Conservation (phyloP, 768 basidiomycete species). For the Strobilomyces echinocephalus region DNA sequence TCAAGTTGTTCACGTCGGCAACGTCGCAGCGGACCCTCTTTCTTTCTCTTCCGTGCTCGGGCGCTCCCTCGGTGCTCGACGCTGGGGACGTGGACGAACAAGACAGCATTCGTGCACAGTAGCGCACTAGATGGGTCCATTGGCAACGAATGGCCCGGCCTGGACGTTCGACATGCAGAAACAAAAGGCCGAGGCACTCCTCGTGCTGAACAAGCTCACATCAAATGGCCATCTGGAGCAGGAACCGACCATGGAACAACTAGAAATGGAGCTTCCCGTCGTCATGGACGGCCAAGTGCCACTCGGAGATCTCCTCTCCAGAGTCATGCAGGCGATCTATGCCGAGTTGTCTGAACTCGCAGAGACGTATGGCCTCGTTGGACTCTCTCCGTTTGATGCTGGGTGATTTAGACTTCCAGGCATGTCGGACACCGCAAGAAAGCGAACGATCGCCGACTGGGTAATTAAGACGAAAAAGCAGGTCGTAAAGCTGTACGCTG, state of each 20-base stretch:
- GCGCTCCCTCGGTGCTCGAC: not conserved
- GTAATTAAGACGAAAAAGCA: conserved; percentile 89
- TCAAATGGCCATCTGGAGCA: conserved; percentile 35
- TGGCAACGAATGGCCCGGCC: conserved; percentile 12
- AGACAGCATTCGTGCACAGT: not conserved
- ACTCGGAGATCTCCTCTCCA: conserved; percentile 68
- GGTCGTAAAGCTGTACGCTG: conserved; percentile 82
- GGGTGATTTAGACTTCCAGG: conserved; percentile 55
- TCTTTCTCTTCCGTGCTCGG: not conserved
- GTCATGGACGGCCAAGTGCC: conserved; percentile 72
- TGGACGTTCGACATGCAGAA: conserved; percentile 24
- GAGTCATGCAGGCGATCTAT: conserved; percentile 75
- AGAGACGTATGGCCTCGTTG: conserved; percentile 57
- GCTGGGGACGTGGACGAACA: conserved; percentile 1
- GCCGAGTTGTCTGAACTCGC: conserved; percentile 77
- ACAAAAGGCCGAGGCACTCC: conserved; percentile 29
- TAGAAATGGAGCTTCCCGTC: conserved; percentile 70
- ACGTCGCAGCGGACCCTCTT: not conserved
- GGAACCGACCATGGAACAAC: conserved; percentile 45
- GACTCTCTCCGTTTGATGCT: not conserved
- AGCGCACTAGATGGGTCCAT: conserved; percentile 13
- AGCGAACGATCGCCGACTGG: conserved; percentile 81
- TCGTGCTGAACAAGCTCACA: conserved; percentile 24
- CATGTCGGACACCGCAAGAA: conserved; percentile 77
- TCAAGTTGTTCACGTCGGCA: conserved; percentile 16